A percentile compares a stretch with the other conserved stretches of the same genome.
phyloP scores from a whole-genome alignment of 2,329 filamentous ascomycete genomes.

The Hysterium pulicare region DNA sequence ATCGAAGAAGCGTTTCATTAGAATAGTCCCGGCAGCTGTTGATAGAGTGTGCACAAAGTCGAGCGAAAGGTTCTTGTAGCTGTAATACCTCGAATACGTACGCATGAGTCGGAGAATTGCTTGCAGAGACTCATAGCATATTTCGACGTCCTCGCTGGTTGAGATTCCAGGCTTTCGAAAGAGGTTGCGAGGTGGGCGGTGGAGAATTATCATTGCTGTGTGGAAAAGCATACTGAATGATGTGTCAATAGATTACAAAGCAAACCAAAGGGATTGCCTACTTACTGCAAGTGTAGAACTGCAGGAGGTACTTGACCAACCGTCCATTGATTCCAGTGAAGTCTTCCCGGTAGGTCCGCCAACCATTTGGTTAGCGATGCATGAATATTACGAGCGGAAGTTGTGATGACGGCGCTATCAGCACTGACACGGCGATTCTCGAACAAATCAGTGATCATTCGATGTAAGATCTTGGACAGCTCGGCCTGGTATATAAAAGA shows the following conservation, averaged over 20 bases:
- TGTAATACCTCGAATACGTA: slow-evolving; percentile 45
- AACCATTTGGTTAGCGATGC: slow-evolving; percentile 48
- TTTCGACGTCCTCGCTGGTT: slow-evolving; percentile 47
- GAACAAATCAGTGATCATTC: slow-evolving; percentile 51
- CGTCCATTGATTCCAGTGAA: slow-evolving; percentile 54
- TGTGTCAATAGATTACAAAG: slow-evolving; percentile 1
- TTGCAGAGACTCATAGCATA: slow-evolving; percentile 50
- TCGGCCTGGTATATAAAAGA: slow-evolving; percentile 49
- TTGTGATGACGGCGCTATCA: slow-evolving; percentile 41
- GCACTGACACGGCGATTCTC: slow-evolving; percentile 46
- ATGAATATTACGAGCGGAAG: slow-evolving; percentile 47
- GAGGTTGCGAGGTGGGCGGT: slow-evolving; percentile 47
- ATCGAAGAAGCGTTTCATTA: slow-evolving; percentile 1
- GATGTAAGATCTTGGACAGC: slow-evolving; percentile 49
- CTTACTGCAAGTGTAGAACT: slow-evolving; percentile 47
- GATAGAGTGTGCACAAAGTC: slow-evolving; percentile 51
- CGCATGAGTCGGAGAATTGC: slow-evolving; percentile 46
- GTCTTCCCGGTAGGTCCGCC: slow-evolving; percentile 43
- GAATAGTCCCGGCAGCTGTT: not conserved
- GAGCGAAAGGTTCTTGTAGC: slow-evolving; percentile 44
- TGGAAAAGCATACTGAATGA: slow-evolving; percentile 45
- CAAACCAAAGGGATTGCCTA: not conserved
- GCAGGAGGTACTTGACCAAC: slow-evolving; percentile 46
- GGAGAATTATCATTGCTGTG: slow-evolving; percentile 52
- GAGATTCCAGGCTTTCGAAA: slow-evolving; percentile 41